These are phyloP conservation scores for Blastobotrys indianensis DNA, from an alignment of 1,139 yeast genomes.

Conservation along the genomic window DNA sequence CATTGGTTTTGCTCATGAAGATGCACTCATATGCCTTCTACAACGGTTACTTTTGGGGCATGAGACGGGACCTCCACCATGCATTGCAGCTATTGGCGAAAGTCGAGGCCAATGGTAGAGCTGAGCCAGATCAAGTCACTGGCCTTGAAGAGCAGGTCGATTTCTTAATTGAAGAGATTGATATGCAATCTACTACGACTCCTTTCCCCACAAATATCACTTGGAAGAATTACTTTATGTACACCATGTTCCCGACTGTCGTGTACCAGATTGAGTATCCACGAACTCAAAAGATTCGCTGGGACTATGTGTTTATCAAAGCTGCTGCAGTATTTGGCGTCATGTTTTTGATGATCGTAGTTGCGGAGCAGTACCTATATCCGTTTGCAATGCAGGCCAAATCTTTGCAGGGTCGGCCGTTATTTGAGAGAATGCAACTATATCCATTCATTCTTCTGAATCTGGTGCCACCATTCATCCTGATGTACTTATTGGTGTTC, in stretches of 20 bases:
- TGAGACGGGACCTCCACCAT: conserved; percentile 49
- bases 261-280: conserved; percentile 68
- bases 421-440: conserved; percentile 41
- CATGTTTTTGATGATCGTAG: conserved; percentile 70
- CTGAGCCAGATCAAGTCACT: conserved; percentile 11
- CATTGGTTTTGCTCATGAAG: conserved; percentile 84
- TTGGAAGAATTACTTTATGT: conserved; percentile 61
- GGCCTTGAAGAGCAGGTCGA: conserved; percentile 17
- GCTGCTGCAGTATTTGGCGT: conserved; percentile 79
- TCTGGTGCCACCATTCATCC: conserved; percentile 69
- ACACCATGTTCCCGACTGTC: conserved; percentile 85
- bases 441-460: conserved; percentile 66
- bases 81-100: conserved; percentile 32
- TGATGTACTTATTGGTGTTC: conserved; percentile 72
- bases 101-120: conserved; percentile 10
- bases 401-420: conserved; percentile 43
- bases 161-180: conserved; percentile 29
- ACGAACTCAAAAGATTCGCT: conserved; percentile 61
- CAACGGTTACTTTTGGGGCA: conserved; percentile 75
- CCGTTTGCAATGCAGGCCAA: conserved; percentile 66
- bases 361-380: conserved; percentile 73
- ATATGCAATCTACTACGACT: conserved; percentile 28
- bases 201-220: conserved; percentile 69
- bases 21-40: conserved; percentile 86
- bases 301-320: conserved; percentile 66